These are phyloP conservation scores for Wickerhamomyces mucosus DNA, from an alignment of 805 yeast genomes.

Conservation along the genomic window DNA sequence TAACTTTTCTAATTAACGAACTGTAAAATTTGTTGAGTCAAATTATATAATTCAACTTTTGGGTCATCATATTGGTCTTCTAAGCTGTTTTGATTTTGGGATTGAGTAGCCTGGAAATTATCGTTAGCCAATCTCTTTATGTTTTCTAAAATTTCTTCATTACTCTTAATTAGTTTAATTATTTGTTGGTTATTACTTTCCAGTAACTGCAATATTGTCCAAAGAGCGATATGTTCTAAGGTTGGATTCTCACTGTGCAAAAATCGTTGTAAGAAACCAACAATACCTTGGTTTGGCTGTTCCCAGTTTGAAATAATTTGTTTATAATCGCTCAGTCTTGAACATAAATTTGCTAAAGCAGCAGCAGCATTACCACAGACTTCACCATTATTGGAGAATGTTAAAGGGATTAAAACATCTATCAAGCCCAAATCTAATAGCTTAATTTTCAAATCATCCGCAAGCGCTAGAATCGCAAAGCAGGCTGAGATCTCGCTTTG, in stretches of 20 bases:
- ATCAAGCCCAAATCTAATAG: conserved; percentile 76
- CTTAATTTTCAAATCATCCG: conserved; percentile 86
- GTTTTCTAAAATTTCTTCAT: conserved; percentile 42
- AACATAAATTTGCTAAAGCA: conserved; percentile 90
- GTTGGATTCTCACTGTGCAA: conserved; percentile 81
- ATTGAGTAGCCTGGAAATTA: conserved; percentile 23
- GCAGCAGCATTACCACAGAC: conserved; percentile 99
- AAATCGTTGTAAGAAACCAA: conserved; percentile 74
- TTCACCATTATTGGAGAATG: conserved; percentile 80
- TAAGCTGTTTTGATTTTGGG: conserved; percentile 16
- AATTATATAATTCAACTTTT: conserved; percentile 51
- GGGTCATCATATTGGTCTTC: conserved; percentile 49
- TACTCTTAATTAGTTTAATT: conserved; percentile 41
- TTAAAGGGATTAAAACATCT: conserved; percentile 85
- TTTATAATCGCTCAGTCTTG: conserved; percentile 77
- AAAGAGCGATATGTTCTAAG: conserved; percentile 93
- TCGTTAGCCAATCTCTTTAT: conserved; percentile 37
- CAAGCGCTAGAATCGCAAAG: conserved; percentile 91
- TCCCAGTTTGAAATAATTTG: conserved; percentile 74
- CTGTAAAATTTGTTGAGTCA: conserved; percentile 60
- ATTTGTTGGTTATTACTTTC: conserved; percentile 74
- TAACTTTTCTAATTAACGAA: conserved; percentile 23
- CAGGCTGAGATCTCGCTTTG: conserved; percentile 97
- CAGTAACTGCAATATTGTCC: conserved; percentile 90
- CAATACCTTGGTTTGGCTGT: conserved; percentile 74